Conservation (phyloP, 345 rosid genomes). For the Eucalyptus sideroxylon region DNA sequence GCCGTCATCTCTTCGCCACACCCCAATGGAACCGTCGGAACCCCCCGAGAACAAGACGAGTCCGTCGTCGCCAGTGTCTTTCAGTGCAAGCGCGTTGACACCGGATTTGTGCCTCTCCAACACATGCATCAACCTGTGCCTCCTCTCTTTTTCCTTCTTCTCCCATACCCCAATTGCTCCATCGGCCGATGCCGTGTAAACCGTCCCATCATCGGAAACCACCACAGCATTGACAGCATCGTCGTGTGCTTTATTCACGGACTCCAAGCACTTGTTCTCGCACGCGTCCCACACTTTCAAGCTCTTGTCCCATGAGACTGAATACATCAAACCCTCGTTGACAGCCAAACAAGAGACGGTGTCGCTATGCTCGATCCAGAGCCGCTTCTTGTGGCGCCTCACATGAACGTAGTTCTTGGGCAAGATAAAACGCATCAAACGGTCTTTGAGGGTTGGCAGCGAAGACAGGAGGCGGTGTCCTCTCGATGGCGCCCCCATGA, state of each 20-base stretch:
- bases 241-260: constrained; percentile 25
- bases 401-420: constrained; percentile 25
- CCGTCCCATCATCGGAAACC: constrained; percentile 16
- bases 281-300: constrained; percentile 25
- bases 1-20: constrained; percentile 15
- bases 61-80: neutral
- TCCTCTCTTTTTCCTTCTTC: neutral
- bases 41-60: constrained; percentile 25
- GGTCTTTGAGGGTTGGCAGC: constrained; percentile 29
- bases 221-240: constrained; percentile 30
- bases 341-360: constrained; percentile 21
- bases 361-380: constrained; percentile 42
- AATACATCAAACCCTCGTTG: constrained; percentile 18
- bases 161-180: constrained; percentile 28
- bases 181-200: constrained; percentile 33
- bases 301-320: constrained; percentile 44
- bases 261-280: constrained; percentile 20
- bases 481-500: neutral
- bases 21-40: constrained; percentile 22
- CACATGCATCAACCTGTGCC: constrained; percentile 13
- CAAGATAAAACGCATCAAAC: constrained; percentile 4
- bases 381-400: constrained; percentile 32
- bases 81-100: constrained; percentile 29
- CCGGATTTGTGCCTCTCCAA: constrained; percentile 24
- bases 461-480: constrained; percentile 20